Evolutionary conservation across 164 flowering plant species (phyloP).

Genomic region (Nelumbo lutea): DNA sequence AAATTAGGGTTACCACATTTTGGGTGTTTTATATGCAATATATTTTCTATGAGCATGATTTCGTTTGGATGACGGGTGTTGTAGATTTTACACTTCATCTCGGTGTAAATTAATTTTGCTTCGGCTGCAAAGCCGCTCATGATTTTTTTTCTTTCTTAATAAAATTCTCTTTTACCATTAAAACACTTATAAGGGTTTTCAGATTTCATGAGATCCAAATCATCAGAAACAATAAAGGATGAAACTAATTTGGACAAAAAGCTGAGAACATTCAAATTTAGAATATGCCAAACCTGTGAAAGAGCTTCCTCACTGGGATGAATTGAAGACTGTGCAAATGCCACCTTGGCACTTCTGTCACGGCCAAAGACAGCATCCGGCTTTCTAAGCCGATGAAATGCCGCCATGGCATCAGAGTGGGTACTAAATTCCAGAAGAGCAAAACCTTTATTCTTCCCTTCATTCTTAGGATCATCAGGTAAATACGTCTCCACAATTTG

Average conservation of each 20-base stretch:
- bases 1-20: too few relatives aligned
- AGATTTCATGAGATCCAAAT: neutral
- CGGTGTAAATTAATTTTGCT: too few relatives aligned
- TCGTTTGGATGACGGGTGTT: too few relatives aligned
- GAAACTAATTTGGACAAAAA: neutral
- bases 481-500: slow-evolving; percentile 28
- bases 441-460: slow-evolving; percentile 34
- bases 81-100: too few relatives aligned
- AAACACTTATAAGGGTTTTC: neutral
- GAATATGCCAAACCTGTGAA: slow-evolving; percentile 30
- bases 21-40: too few relatives aligned
- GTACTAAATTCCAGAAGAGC: slow-evolving; percentile 34
- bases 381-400: slow-evolving; percentile 35
- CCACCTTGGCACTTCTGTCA: slow-evolving; percentile 39
- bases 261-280: neutral
- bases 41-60: too few relatives aligned
- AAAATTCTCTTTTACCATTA: too few relatives aligned
- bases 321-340: slow-evolving; percentile 30
- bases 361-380: slow-evolving; percentile 42
- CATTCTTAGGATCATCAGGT: slow-evolving; percentile 34
- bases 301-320: slow-evolving; percentile 34
- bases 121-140: too few relatives aligned
- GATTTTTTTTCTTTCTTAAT: too few relatives aligned
- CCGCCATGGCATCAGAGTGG: slow-evolving; percentile 37
- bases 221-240: neutral